These are phyloP conservation scores for Athelia sp. DNA, from an alignment of 1,284 basidiomycete genomes.

Conservation along the genomic window DNA sequence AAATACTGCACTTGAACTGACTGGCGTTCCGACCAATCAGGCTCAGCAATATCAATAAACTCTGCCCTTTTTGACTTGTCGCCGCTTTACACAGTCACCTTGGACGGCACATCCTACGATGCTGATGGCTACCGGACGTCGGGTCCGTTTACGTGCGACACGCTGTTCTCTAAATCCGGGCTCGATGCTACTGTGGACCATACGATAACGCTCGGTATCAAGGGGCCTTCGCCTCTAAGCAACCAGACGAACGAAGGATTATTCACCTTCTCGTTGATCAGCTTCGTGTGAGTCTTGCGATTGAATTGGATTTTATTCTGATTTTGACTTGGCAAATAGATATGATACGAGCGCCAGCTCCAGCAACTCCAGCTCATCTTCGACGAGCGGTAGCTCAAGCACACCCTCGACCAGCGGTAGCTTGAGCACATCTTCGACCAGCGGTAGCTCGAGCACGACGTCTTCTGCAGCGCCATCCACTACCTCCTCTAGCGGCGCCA, in stretches of 20 bases:
- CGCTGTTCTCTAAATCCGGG: conserved; percentile 15
- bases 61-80: conserved; percentile 14
- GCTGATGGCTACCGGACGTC: conserved; percentile 14
- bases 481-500: too few species aligned
- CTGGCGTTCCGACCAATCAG: conserved; percentile 4
- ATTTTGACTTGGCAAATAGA: too few species aligned
- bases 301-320: too few species aligned
- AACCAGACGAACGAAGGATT: conserved; percentile 3
- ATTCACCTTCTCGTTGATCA: conserved; percentile 17
- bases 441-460: too few species aligned
- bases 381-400: too few species aligned
- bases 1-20: not conserved
- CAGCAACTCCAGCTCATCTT: too few species aligned
- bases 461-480: too few species aligned
- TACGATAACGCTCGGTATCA: conserved; percentile 15
- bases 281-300: conserved; percentile 14
- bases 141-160: conserved; percentile 13
- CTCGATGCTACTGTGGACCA: conserved; percentile 18
- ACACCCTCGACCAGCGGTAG: too few species aligned
- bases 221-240: conserved; percentile 14
- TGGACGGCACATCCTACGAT: conserved; percentile 17
- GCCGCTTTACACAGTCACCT: conserved; percentile 17
- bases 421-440: too few species aligned
- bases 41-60: conserved; percentile 19
- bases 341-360: too few species aligned